These are phyloP conservation scores for Colletotrichum trifolii DNA, from an alignment of 2,329 filamentous ascomycete genomes.

Conservation along the genomic window DNA sequence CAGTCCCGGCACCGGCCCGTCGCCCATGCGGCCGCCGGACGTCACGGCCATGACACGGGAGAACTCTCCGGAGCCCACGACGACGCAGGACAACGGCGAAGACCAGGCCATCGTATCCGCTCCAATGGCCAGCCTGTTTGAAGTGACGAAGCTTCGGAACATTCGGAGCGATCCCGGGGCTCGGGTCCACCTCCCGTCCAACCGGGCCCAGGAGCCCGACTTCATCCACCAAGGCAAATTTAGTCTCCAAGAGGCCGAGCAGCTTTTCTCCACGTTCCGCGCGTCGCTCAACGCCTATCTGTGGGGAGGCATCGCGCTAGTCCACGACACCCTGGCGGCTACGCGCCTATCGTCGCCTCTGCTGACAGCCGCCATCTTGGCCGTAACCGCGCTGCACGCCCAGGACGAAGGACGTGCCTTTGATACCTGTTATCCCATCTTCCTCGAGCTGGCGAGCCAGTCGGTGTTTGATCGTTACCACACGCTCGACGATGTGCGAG, in stretches of 20 bases:
- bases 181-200: slow-evolving; percentile 28
- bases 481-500: slow-evolving; percentile 68
- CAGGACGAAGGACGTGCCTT: slow-evolving; percentile 57
- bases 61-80: slow-evolving; percentile 43
- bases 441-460: slow-evolving; percentile 65
- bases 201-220: slow-evolving; percentile 39
- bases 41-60: slow-evolving; percentile 47
- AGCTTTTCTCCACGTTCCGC: slow-evolving; percentile 43
- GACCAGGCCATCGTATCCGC: slow-evolving; percentile 45
- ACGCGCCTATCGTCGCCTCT: slow-evolving; percentile 44
- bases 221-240: slow-evolving; percentile 45
- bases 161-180: slow-evolving; percentile 46
- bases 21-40: slow-evolving; percentile 37
- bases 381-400: slow-evolving; percentile 46
- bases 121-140: slow-evolving; percentile 47
- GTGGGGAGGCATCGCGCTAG: slow-evolving; percentile 46
- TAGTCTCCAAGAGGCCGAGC: slow-evolving; percentile 42
- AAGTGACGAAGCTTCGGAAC: slow-evolving; percentile 47
- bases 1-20: slow-evolving; percentile 37
- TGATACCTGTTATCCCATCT: slow-evolving; percentile 67
- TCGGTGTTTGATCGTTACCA: slow-evolving; percentile 66
- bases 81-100: slow-evolving; percentile 37
- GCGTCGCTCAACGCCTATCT: slow-evolving; percentile 47
- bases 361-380: slow-evolving; percentile 46
- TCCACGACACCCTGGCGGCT: slow-evolving; percentile 43